Conservation (phyloP, 1,139 yeast genomes). For the Pichia cactophila region DNA sequence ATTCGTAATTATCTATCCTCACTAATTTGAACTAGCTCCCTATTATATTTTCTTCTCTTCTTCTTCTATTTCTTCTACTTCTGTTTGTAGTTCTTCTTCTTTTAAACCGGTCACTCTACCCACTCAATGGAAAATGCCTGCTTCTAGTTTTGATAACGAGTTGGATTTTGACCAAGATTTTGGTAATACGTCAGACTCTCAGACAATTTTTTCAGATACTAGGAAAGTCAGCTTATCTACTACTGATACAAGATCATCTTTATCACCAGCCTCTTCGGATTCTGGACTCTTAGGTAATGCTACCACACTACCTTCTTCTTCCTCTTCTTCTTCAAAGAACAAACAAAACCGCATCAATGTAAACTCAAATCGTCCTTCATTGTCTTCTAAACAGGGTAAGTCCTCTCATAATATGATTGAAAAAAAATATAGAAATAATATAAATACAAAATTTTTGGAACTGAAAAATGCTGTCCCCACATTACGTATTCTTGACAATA, state of each 20-base stretch:
- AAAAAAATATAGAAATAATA: constrained; percentile 66
- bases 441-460: constrained; percentile 58
- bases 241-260: neutral
- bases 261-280: neutral
- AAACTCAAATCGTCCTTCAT: constrained; percentile 28
- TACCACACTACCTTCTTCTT: neutral
- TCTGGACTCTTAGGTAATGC: neutral
- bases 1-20: too few relatives aligned
- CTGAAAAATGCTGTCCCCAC: constrained; percentile 69
- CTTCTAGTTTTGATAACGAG: neutral
- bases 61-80: too few relatives aligned
- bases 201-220: neutral
- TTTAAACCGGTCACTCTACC: too few relatives aligned
- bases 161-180: neutral
- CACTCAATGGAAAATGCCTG: neutral
- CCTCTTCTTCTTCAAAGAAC: neutral
- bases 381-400: constrained; percentile 19
- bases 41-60: too few relatives aligned
- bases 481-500: constrained; percentile 38
- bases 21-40: too few relatives aligned
- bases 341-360: neutral
- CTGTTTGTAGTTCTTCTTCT: too few relatives aligned
- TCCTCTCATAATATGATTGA: constrained; percentile 70
- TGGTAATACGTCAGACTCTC: neutral
- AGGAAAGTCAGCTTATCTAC: neutral